A percentile compares a stretch with the other conserved stretches of the same genome.
These are phyloP conservation scores for Simplicillium aogashimaense DNA, from an alignment of 2,329 filamentous ascomycete species.

Conservation along the genomic window DNA sequence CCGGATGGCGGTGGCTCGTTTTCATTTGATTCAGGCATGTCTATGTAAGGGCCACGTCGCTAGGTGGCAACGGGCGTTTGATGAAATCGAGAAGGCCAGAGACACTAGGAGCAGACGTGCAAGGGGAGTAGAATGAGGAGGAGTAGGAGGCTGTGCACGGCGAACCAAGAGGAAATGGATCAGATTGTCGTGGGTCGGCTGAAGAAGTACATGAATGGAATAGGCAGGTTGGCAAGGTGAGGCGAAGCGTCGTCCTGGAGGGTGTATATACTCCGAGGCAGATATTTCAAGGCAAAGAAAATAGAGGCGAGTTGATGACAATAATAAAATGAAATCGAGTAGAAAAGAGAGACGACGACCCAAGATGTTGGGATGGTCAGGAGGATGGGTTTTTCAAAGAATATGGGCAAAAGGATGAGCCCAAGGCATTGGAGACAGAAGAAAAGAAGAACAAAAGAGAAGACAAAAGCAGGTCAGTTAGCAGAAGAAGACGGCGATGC, in stretches of 20 bases:
- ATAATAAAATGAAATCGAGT: no score
- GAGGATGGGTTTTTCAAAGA: not conserved
- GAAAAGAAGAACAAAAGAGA: not conserved
- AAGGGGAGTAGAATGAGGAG: no score
- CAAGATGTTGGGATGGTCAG: not conserved
- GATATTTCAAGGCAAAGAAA: no score
- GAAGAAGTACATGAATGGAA: no score
- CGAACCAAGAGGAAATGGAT: no score
- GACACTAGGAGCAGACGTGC: not conserved
- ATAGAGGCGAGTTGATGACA: no score
- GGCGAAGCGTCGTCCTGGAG: no score
- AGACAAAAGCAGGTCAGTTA: not conserved
- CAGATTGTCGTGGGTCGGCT: no score
- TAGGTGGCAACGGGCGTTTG: not conserved
- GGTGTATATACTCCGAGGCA: no score
- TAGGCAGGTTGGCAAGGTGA: no score
- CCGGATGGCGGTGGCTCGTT: constrained; percentile 9
- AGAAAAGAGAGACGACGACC: no score
- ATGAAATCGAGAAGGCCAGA: not conserved
- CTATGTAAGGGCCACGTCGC: not conserved
- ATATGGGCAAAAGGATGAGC: not conserved
- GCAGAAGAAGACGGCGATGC: not conserved
- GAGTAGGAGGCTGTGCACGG: no score
- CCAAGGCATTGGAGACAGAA: not conserved
- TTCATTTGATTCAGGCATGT: constrained; percentile 13